These are phyloP conservation scores for Inonotus obliquus DNA, from an alignment of 1,284 basidiomycete species.

Conservation along the genomic window DNA sequence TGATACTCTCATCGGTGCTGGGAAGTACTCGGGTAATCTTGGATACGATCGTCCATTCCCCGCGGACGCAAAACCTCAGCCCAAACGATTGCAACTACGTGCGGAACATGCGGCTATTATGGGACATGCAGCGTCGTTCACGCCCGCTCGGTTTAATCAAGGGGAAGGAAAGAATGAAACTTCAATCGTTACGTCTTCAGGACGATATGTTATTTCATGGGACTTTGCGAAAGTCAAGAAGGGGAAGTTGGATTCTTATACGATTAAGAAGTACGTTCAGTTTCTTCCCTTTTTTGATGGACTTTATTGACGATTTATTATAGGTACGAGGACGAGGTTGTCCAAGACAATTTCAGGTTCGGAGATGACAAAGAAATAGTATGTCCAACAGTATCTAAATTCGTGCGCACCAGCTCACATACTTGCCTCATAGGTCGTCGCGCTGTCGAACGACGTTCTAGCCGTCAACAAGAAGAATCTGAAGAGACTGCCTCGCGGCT, in stretches of 20 bases:
- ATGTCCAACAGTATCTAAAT: constrained; percentile 28
- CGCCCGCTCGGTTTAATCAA: constrained; percentile 95
- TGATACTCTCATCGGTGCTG: constrained; percentile 92
- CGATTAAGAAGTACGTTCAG: constrained; percentile 74
- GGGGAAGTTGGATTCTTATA: constrained; percentile 86
- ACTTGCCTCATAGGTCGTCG: constrained; percentile 66
- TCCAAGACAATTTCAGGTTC: constrained; percentile 95
- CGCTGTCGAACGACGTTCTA: constrained; percentile 90
- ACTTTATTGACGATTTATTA: constrained; percentile 22
- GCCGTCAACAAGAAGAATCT: constrained; percentile 92
- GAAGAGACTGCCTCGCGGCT: constrained; percentile 80
- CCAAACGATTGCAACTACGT: constrained; percentile 83
- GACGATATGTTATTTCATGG: constrained; percentile 94
- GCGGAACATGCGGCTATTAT: constrained; percentile 95
- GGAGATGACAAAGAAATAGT: constrained; percentile 95
- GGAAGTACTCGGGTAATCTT: constrained; percentile 79
- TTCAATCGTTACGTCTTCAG: constrained; percentile 94
- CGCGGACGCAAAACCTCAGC: constrained; percentile 88
- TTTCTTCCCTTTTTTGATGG: constrained; percentile 15
- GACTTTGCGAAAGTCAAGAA: constrained; percentile 95
- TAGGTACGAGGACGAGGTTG: constrained; percentile 87
- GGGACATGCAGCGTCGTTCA: constrained; percentile 85
- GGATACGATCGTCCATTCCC: constrained; percentile 98
- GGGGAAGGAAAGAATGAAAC: constrained; percentile 86
- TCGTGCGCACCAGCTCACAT: not conserved